phyloP scores from a whole-genome alignment of 2,329 filamentous ascomycete genomes.

The Colletotrichum horii region DNA sequence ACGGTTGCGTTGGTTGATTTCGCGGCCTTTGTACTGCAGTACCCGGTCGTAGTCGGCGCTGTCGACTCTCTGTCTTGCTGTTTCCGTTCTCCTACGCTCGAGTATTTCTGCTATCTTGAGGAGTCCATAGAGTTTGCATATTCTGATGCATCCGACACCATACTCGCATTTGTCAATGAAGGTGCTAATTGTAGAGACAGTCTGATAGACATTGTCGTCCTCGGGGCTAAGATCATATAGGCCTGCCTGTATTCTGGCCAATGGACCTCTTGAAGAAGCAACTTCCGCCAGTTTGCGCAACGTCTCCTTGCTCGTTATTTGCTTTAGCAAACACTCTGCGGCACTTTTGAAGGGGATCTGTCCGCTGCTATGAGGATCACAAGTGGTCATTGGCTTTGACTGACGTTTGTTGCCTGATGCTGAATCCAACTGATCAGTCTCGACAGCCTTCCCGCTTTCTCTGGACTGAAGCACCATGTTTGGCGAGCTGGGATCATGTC shows the following conservation, averaged over 20 bases:
- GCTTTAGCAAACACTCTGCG: neutral
- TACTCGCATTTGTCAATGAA: neutral
- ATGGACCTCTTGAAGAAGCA: neutral
- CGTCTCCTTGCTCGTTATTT: neutral
- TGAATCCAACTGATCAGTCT: fast-evolving
- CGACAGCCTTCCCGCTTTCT: neutral
- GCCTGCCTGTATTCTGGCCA: neutral
- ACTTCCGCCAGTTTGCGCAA: neutral
- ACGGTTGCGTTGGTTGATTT: neutral
- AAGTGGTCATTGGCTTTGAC: neutral
- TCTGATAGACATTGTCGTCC: neutral
- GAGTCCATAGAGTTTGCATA: neutral
- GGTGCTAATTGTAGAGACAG: neutral
- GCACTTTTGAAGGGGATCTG: fast-evolving
- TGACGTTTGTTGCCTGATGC: neutral
- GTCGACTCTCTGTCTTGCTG: neutral
- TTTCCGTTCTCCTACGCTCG: neutral
- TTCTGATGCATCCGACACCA: neutral
- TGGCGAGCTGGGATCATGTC: neutral
- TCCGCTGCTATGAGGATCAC: neutral
- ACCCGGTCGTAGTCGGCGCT: neutral
- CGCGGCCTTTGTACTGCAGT: neutral
- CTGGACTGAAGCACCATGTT: fast-evolving
- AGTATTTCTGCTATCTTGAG: neutral
- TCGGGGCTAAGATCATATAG: neutral